Evolutionary conservation across 768 basidiomycete genomes (phyloP).

Genomic region (Megacollybia marginata): DNA sequence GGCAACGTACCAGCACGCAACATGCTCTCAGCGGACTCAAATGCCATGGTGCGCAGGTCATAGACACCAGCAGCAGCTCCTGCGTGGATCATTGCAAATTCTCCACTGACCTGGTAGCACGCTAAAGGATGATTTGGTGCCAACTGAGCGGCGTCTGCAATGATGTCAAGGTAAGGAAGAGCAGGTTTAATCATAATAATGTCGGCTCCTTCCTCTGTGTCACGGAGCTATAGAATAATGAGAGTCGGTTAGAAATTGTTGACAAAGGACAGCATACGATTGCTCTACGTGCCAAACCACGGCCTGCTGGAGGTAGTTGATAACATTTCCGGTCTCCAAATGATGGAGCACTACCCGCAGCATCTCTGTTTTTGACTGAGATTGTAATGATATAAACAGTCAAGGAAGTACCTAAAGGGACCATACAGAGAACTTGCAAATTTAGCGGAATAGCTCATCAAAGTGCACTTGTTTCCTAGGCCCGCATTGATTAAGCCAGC

Average conservation of each 20-base stretch:
- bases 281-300: slow-evolving; percentile 87
- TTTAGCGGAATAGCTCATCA: slow-evolving; percentile 98
- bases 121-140: slow-evolving; percentile 89
- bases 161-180: slow-evolving; percentile 93
- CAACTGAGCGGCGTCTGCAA: slow-evolving; percentile 77
- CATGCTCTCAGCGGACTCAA: slow-evolving; percentile 89
- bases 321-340: slow-evolving; percentile 98
- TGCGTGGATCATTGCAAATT: slow-evolving; percentile 95
- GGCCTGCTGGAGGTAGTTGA: slow-evolving; percentile 84
- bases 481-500: slow-evolving; percentile 75
- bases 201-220: slow-evolving; percentile 87
- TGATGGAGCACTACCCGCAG: slow-evolving; percentile 92
- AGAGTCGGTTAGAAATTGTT: not conserved
- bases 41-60: slow-evolving; percentile 86
- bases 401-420: slow-evolving; percentile 68
- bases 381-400: not conserved
- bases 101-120: slow-evolving; percentile 95
- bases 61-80: slow-evolving; percentile 94
- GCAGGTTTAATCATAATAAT: slow-evolving; percentile 99
- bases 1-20: slow-evolving; percentile 72
- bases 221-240: slow-evolving; percentile 60
- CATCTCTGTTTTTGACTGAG: slow-evolving; percentile 52
- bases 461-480: slow-evolving; percentile 77
- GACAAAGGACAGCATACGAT: slow-evolving; percentile 52
- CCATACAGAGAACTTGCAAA: slow-evolving; percentile 95